Percentiles rank a stretch among this genome's conserved stretches.
These are phyloP conservation scores for Rhizopogon sp. DNA, from an alignment of 768 basidiomycete species.

Conservation along the genomic window DNA sequence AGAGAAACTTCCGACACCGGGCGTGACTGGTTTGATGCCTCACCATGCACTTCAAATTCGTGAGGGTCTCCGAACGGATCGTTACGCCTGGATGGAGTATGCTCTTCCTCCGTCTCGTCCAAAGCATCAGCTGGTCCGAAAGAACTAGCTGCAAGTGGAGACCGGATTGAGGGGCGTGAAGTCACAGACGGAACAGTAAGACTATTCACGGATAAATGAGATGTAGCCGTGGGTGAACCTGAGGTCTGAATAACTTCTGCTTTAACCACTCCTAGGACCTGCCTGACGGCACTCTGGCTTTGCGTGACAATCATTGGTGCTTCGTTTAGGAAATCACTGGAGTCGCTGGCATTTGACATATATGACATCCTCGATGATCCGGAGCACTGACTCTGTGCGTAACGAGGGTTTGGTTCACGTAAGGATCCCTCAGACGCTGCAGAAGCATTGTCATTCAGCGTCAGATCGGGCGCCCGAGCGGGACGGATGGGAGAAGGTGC, in stretches of 20 bases:
- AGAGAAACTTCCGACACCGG: conserved; percentile 32
- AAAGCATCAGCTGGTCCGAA: conserved; percentile 68
- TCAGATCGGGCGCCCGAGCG: conserved; percentile 52
- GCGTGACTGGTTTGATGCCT: conserved; percentile 19
- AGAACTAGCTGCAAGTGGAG: conserved; percentile 65
- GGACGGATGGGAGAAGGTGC: conserved; percentile 47
- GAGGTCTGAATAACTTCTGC: conserved; percentile 72
- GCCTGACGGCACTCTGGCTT: conserved; percentile 54
- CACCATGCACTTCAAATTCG: conserved; percentile 14
- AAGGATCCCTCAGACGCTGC: conserved; percentile 54
- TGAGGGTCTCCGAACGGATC: conserved; percentile 69
- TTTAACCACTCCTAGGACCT: conserved; percentile 72
- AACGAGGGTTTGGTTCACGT: conserved; percentile 27
- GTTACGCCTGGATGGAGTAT: conserved; percentile 11
- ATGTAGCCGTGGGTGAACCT: conserved; percentile 29
- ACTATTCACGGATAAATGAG: conserved; percentile 28
- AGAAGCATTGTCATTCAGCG: conserved; percentile 59
- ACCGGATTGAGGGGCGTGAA: conserved; percentile 45
- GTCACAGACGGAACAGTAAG: conserved; percentile 34
- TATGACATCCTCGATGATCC: conserved; percentile 60
- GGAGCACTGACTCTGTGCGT: conserved; percentile 49
- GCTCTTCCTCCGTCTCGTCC: conserved; percentile 37
- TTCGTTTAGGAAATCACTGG: conserved; percentile 77
- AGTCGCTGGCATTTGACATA: conserved; percentile 69
- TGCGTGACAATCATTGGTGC: conserved; percentile 80